phyloP scores from a whole-genome alignment of 768 basidiomycete genomes.

The Tricholoma hemisulphureum region DNA sequence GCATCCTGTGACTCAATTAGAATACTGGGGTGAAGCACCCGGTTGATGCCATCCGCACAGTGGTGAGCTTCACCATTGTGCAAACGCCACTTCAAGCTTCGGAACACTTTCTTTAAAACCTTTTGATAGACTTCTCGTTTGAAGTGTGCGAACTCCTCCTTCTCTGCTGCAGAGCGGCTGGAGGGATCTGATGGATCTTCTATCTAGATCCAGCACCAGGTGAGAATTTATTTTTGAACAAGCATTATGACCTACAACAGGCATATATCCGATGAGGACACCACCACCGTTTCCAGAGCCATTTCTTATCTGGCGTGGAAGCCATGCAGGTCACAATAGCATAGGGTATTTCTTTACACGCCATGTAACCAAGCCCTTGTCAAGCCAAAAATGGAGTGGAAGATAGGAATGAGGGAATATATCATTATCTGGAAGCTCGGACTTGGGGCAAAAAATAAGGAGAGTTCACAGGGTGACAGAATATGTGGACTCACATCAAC shows the following conservation, averaged over 20 bases:
- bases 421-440: constrained; percentile 17
- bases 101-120: constrained; percentile 22
- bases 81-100: constrained; percentile 15
- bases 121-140: constrained; percentile 31
- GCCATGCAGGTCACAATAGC: constrained; percentile 23
- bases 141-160: constrained; percentile 23
- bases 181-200: constrained; percentile 24
- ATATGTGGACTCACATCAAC: constrained; percentile 18
- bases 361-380: constrained; percentile 27
- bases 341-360: constrained; percentile 28
- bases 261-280: constrained; percentile 28
- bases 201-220: constrained; percentile 12
- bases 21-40: constrained; percentile 27
- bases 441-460: constrained; percentile 9
- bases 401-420: constrained; percentile 23
- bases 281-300: constrained; percentile 34
- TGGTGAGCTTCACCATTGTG: constrained; percentile 21
- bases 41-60: constrained; percentile 19
- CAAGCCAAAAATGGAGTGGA: constrained; percentile 30
- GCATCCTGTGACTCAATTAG: constrained; percentile 28
- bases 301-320: constrained; percentile 27
- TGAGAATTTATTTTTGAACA: neutral
- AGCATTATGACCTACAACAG: constrained; percentile 14
- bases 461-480: neutral
- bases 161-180: constrained; percentile 17